A percentile compares a stretch with the other conserved stretches of the same genome.
Evolutionary conservation across 148 eudicot genomes (phyloP).

Genomic region (Nyssa sinensis): DNA sequence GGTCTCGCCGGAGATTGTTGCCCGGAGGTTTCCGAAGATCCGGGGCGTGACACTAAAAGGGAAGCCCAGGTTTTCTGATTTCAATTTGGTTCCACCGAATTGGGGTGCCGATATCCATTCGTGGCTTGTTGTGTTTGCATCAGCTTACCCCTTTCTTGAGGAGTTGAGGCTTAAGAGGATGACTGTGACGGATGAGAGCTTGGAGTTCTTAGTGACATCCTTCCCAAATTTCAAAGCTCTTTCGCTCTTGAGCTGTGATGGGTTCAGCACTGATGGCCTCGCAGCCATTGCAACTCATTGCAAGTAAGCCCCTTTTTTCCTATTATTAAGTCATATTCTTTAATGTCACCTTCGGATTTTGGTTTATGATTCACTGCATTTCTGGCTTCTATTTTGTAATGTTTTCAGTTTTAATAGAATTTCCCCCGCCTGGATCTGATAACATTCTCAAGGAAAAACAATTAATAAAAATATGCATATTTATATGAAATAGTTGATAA

Average conservation of each 20-base stretch:
- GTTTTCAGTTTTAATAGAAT: neutral
- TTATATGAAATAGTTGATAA: neutral
- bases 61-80: constrained; percentile 79
- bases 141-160: constrained; percentile 68
- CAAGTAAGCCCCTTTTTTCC: constrained; percentile 36
- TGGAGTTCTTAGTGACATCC: constrained; percentile 61
- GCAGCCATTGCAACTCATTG: constrained; percentile 63
- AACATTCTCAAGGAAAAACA: neutral
- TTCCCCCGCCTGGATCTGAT: neutral
- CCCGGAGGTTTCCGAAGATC: constrained; percentile 62
- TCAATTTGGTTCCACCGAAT: constrained; percentile 67
- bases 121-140: constrained; percentile 58
- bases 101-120: constrained; percentile 84
- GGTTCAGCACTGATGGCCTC: constrained; percentile 65
- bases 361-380: neutral
- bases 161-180: constrained; percentile 86
- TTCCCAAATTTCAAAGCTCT: constrained; percentile 49
- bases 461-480: too few relatives aligned
- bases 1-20: constrained; percentile 71
- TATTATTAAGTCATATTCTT: neutral
- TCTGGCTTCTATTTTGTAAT: neutral
- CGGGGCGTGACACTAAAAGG: constrained; percentile 67
- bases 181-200: constrained; percentile 67
- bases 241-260: constrained; percentile 64
- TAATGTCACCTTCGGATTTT: neutral